Percentiles rank a stretch among this genome's conserved stretches.
These are phyloP conservation scores for Auriscalpium microsporum DNA, from an alignment of 768 basidiomycete genomes.

Conservation along the genomic window DNA sequence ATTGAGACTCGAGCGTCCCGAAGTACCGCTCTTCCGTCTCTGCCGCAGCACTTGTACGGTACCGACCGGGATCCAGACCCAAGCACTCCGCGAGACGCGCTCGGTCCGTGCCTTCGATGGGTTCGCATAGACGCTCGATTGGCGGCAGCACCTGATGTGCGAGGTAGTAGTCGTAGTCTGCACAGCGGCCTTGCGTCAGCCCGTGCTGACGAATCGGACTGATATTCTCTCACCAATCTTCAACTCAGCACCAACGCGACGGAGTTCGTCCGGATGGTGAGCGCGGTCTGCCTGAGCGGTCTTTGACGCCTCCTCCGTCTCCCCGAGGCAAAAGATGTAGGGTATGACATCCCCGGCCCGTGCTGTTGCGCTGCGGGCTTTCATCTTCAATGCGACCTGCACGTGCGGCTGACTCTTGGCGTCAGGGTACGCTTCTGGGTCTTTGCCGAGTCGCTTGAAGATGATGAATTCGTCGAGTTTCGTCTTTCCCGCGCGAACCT, in stretches of 20 bases:
- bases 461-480: slow-evolving; percentile 93
- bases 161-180: slow-evolving; percentile 90
- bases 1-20: slow-evolving; percentile 77
- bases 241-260: slow-evolving; percentile 54
- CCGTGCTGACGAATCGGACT: not conserved
- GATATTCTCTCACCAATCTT: slow-evolving; percentile 55
- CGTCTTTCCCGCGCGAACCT: slow-evolving; percentile 68
- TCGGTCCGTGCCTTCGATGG: slow-evolving; percentile 92
- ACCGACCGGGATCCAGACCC: slow-evolving; percentile 55
- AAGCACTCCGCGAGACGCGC: slow-evolving; percentile 91
- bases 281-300: slow-evolving; percentile 83
- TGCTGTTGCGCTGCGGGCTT: slow-evolving; percentile 71
- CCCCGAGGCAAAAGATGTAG: slow-evolving; percentile 84
- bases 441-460: slow-evolving; percentile 94
- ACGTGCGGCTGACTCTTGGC: slow-evolving; percentile 94
- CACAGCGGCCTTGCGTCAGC: not conserved
- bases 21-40: slow-evolving; percentile 58
- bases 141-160: slow-evolving; percentile 90
- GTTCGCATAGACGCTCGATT: slow-evolving; percentile 89
- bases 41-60: slow-evolving; percentile 30
- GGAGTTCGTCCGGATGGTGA: slow-evolving; percentile 87
- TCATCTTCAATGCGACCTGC: slow-evolving; percentile 89
- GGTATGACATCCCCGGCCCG: slow-evolving; percentile 90
- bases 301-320: slow-evolving; percentile 64
- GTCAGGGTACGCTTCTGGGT: slow-evolving; percentile 95